These are phyloP conservation scores for Nakazawaea siamensis DNA, from an alignment of 805 yeast genomes.

Conservation along the genomic window DNA sequence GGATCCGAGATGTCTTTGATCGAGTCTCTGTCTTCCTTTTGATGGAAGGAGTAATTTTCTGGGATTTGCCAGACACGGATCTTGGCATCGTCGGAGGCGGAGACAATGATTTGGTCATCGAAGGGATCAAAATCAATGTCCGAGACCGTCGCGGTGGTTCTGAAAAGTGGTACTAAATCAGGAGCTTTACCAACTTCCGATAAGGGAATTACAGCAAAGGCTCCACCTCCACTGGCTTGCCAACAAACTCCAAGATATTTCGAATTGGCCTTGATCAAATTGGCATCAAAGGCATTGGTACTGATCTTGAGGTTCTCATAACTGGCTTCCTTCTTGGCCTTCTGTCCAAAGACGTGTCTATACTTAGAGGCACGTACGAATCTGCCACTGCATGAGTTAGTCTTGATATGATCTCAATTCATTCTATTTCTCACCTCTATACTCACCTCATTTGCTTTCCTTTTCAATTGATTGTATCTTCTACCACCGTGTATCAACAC, in stretches of 20 bases:
- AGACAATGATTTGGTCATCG: constrained; percentile 62
- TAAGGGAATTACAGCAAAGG: constrained; percentile 89
- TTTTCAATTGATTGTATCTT: no score
- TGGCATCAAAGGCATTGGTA: constrained; percentile 95
- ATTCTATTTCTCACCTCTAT: no score
- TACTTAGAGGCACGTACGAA: constrained; percentile 95
- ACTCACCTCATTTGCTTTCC: no score
- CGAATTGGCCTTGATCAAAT: constrained; percentile 80
- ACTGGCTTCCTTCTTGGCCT: constrained; percentile 61
- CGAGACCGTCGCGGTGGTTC: constrained; percentile 91
- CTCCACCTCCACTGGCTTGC: constrained; percentile 97
- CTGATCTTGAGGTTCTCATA: constrained; percentile 73
- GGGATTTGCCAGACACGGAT: constrained; percentile 88
- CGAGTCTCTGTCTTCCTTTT: constrained; percentile 46
- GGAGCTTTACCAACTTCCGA: constrained; percentile 87
- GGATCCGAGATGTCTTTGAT: constrained; percentile 63
- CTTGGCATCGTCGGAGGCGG: constrained; percentile 75
- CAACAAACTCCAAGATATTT: constrained; percentile 81
- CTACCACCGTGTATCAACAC: no score
- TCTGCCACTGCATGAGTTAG: constrained; percentile 50
- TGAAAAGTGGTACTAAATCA: constrained; percentile 84
- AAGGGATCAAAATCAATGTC: constrained; percentile 97
- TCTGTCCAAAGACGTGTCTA: constrained; percentile 94
- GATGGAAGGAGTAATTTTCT: constrained; percentile 63
- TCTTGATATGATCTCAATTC: no score